A percentile compares a stretch with the other conserved stretches of the same genome.
Evolutionary conservation across 768 basidiomycete species (phyloP).

Genomic region (Rhodocollybia butyracea): DNA sequence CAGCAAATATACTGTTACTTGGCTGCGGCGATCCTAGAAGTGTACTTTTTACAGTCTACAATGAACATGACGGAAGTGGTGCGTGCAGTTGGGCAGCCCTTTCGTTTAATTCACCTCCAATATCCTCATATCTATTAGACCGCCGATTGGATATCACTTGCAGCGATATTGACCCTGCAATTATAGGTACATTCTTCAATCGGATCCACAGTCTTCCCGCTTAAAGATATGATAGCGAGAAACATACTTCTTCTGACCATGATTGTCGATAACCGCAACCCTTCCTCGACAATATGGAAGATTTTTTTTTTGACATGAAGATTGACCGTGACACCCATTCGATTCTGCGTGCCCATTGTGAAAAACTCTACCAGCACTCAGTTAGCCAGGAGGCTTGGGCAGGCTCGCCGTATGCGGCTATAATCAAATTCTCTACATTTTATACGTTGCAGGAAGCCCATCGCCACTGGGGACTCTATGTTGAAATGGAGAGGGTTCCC

Average conservation of each 20-base stretch:
- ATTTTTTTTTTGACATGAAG: constrained; percentile 34
- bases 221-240: constrained; percentile 22
- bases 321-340: constrained; percentile 23
- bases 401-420: constrained; percentile 20
- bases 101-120: no score
- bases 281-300: constrained; percentile 24
- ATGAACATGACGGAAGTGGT: constrained; percentile 18
- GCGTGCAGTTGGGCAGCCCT: no score
- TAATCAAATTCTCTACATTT: constrained; percentile 25
- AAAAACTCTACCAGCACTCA: constrained; percentile 24
- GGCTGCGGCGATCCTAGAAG: constrained; percentile 50
- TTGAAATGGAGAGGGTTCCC: constrained; percentile 18
- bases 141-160: constrained; percentile 34
- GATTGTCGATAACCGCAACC: constrained; percentile 22
- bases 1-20: constrained; percentile 38
- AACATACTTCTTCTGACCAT: constrained; percentile 34
- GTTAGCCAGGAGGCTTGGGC: constrained; percentile 23
- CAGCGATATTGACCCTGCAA: constrained; percentile 34
- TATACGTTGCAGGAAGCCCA: constrained; percentile 28
- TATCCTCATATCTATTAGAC: constrained; percentile 6
- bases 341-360: constrained; percentile 23
- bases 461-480: constrained; percentile 28
- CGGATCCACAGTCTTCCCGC: neutral
- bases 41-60: constrained; percentile 38
- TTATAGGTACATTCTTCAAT: constrained; percentile 25